These are phyloP conservation scores for Arachis monticola DNA, from an alignment of 331 rosid species.

Conservation along the genomic window DNA sequence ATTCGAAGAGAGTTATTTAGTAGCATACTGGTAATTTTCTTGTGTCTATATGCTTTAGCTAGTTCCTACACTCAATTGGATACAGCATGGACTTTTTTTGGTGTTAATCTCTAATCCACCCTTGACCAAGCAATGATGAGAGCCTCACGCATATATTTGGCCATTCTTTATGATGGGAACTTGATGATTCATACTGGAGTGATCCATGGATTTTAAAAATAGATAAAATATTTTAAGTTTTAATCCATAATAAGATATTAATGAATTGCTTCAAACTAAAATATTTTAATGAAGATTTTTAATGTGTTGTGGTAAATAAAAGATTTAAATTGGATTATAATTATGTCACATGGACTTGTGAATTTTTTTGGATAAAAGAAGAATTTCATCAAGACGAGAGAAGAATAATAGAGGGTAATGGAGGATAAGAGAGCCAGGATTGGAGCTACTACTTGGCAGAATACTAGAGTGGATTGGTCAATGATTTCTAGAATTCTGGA, in stretches of 20 bases:
- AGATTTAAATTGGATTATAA: background rate
- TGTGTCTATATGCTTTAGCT: conserved; percentile 8
- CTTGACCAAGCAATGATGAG: conserved; percentile 13
- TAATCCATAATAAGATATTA: background rate
- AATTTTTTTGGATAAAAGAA: background rate
- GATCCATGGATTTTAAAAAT: background rate
- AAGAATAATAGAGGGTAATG: no score
- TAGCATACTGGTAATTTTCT: conserved; percentile 80
- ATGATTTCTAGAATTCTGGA: background rate
- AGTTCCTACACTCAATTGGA: conserved; percentile 18
- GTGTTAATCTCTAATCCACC: background rate
- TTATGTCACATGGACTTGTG: background rate
- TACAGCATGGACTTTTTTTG: conserved; percentile 19
- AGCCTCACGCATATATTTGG: background rate
- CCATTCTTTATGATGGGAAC: background rate
- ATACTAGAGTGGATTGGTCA: background rate
- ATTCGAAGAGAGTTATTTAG: conserved; percentile 96
- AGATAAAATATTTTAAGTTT: background rate
- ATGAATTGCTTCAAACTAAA: background rate
- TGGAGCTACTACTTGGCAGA: background rate
- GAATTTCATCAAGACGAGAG: no score
- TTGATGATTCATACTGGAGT: background rate
- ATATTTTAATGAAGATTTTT: background rate
- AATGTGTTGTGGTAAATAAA: background rate
- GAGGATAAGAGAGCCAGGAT: background rate